These are phyloP conservation scores for Effrenium voratum DNA, from an alignment of 73 alveolate genomes.

Conservation along the genomic window DNA sequence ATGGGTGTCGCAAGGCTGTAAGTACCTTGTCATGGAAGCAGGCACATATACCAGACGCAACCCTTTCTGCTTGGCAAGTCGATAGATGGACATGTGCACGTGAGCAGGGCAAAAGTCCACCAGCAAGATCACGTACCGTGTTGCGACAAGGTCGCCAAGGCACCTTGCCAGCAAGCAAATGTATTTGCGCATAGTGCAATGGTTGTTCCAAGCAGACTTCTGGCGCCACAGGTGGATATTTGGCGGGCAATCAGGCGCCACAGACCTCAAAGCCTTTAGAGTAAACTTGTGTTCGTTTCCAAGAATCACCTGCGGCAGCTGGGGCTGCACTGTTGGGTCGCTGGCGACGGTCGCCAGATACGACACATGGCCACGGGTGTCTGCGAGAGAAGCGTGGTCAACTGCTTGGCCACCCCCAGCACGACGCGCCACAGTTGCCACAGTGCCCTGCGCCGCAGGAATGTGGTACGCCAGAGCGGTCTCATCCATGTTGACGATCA, in stretches of 20 bases:
- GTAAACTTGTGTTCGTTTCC: constrained; percentile 29
- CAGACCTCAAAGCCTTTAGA: not conserved
- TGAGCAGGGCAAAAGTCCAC: not conserved
- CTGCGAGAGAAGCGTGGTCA: not conserved
- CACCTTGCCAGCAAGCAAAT: not conserved
- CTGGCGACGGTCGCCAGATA: not conserved
- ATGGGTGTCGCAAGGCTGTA: constrained; percentile 47
- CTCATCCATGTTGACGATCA: not conserved
- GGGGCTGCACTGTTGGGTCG: not conserved
- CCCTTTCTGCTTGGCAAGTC: not conserved
- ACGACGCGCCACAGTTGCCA: too few relatives aligned
- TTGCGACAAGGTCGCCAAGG: not conserved
- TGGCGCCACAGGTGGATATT: constrained; percentile 16
- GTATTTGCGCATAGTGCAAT: not conserved
- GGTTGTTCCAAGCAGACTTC: constrained; percentile 23
- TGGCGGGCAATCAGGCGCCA: not conserved
- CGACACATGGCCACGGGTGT: not conserved
- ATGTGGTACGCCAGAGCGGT: not conserved
- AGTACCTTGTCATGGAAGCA: not conserved
- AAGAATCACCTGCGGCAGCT: not conserved
- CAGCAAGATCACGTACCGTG: not conserved
- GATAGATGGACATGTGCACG: not conserved
- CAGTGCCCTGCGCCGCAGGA: not conserved
- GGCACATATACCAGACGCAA: constrained; percentile 22
- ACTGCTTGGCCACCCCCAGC: too few relatives aligned